Conservation (phyloP, 106 monocot genomes). For the Dioscorea alata region DNA sequence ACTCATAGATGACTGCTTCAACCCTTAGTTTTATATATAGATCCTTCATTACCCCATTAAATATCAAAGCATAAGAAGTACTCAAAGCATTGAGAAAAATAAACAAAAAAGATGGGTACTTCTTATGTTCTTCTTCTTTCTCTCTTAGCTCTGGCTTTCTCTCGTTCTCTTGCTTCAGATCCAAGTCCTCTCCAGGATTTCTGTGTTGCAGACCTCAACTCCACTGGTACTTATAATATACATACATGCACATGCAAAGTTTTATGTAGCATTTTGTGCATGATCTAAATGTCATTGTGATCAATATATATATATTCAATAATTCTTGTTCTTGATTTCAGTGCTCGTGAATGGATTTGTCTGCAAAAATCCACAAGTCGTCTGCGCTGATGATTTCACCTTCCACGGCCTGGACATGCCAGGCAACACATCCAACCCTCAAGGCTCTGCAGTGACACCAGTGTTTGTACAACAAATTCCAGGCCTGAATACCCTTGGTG, state of each 20-base stretch:
- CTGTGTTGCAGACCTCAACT: slow-evolving; percentile 22
- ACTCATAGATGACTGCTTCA: neutral
- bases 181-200: slow-evolving; percentile 35
- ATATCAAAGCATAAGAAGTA: neutral
- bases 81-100: neutral
- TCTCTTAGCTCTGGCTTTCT: slow-evolving; percentile 11
- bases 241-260: too few species aligned
- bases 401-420: slow-evolving; percentile 22
- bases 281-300: neutral
- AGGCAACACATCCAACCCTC: slow-evolving; percentile 14
- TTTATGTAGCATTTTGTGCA: too few species aligned
- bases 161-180: slow-evolving; percentile 15
- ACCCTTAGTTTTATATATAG: neutral
- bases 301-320: neutral
- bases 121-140: neutral
- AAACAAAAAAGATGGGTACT: neutral
- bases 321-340: neutral
- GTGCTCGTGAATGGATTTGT: slow-evolving; percentile 32
- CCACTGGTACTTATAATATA: slow-evolving; percentile 2
- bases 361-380: slow-evolving; percentile 23
- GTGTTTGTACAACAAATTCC: neutral
- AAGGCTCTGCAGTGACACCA: slow-evolving; percentile 1
- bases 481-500: slow-evolving; percentile 25
- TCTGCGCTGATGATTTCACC: slow-evolving; percentile 27
- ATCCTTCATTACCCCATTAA: neutral